These are phyloP conservation scores for Amaranthus tricolor DNA, from an alignment of 179 eudicot species.

Conservation along the genomic window DNA sequence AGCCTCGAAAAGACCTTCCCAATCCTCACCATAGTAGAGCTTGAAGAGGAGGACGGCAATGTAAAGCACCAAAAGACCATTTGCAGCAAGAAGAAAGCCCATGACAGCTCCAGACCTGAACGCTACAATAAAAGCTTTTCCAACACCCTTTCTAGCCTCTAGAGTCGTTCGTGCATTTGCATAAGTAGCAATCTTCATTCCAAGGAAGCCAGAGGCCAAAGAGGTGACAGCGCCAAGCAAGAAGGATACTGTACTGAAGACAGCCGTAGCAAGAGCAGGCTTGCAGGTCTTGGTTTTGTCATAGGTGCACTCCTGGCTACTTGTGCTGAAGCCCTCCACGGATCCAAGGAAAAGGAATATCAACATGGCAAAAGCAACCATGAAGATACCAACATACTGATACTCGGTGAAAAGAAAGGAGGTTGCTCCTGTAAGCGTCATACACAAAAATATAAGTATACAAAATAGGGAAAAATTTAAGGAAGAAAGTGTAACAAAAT, in stretches of 20 bases:
- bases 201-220: conserved; percentile 84
- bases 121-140: conserved; percentile 83
- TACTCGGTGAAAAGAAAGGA: conserved; percentile 81
- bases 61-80: conserved; percentile 83
- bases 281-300: conserved; percentile 68
- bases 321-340: conserved; percentile 91
- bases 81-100: conserved; percentile 98
- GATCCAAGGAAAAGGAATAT: conserved; percentile 92
- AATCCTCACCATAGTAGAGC: conserved; percentile 92
- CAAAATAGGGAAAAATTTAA: too few relatives aligned
- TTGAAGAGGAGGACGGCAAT: conserved; percentile 74
- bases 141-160: conserved; percentile 96
- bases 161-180: conserved; percentile 95
- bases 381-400: conserved; percentile 84
- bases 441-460: neutral
- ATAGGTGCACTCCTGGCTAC: conserved; percentile 63
- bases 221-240: conserved; percentile 89
- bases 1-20: conserved; percentile 93
- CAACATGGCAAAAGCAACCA: conserved; percentile 78
- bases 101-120: conserved; percentile 96
- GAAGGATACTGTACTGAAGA: conserved; percentile 78
- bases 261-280: conserved; percentile 90
- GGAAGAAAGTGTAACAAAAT: neutral
- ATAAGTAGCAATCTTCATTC: conserved; percentile 95
- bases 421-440: conserved; percentile 65